These are phyloP conservation scores for Coemansia sp. DNA, from an alignment of 192 early-diverging fungal genomes.

Conservation along the genomic window DNA sequence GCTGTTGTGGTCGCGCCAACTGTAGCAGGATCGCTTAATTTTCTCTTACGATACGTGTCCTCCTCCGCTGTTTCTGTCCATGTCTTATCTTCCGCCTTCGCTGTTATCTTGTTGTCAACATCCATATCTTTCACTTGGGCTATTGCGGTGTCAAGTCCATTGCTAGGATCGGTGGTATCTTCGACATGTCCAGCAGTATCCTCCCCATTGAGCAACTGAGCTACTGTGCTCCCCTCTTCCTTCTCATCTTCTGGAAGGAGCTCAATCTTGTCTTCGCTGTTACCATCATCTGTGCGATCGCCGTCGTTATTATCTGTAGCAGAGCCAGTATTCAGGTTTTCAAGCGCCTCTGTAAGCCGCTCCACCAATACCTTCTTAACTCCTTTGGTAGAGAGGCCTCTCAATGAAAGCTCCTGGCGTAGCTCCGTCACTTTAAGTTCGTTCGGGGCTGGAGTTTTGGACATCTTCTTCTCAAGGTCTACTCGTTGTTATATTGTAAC, in stretches of 20 bases:
- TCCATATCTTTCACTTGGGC: background rate
- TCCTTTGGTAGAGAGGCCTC: slow-evolving; percentile 59
- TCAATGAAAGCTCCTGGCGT: slow-evolving; percentile 57
- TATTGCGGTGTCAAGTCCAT: background rate
- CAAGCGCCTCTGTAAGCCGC: slow-evolving; percentile 60
- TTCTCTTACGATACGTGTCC: background rate
- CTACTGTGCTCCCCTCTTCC: background rate
- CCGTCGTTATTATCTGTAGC: slow-evolving; percentile 1
- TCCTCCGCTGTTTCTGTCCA: background rate
- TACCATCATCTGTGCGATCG: background rate
- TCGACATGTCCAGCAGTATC: background rate
- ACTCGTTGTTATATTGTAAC: background rate
- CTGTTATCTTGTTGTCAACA: background rate
- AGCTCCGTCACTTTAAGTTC: slow-evolving; percentile 65
- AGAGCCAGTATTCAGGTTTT: background rate
- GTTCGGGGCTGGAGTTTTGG: slow-evolving; percentile 25
- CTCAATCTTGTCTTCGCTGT: slow-evolving; percentile 24
- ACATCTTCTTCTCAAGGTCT: slow-evolving; percentile 27
- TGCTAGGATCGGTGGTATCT: background rate
- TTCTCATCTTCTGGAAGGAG: slow-evolving; percentile 26
- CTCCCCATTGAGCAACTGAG: background rate
- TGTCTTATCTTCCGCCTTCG: slow-evolving; percentile 1
- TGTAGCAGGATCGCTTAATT: background rate
- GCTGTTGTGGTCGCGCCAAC: background rate
- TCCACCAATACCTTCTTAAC: slow-evolving; percentile 65